Conservation (phyloP, 2,329 filamentous ascomycete genomes). For the Apiospora arundinis region DNA sequence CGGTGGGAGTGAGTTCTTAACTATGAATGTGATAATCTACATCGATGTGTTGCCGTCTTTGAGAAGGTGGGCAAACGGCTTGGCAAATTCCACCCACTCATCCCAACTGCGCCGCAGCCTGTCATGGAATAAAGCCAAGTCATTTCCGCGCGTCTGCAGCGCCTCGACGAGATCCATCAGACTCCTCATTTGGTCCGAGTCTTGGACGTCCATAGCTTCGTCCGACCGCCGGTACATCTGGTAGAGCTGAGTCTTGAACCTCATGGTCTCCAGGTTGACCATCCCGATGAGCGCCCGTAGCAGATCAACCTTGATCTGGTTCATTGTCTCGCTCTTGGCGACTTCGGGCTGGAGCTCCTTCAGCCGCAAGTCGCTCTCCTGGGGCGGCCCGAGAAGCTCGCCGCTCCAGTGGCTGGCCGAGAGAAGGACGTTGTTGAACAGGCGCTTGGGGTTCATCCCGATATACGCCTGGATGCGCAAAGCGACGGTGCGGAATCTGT, state of each 20-base stretch:
- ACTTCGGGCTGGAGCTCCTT: background rate
- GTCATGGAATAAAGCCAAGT: background rate
- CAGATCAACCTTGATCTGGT: background rate
- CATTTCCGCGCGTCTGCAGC: background rate
- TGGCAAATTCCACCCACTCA: background rate
- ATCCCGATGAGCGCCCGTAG: background rate
- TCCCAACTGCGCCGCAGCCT: background rate
- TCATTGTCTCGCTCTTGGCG: background rate
- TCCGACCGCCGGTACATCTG: background rate
- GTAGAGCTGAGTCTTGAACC: background rate
- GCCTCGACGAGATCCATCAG: background rate
- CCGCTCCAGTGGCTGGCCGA: background rate
- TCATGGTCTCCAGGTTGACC: background rate
- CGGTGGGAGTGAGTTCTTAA: too few relatives aligned
- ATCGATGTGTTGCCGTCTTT: too few relatives aligned
- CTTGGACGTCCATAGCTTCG: background rate
- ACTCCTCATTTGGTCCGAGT: background rate
- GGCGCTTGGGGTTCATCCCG: background rate
- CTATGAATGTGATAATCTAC: too few relatives aligned
- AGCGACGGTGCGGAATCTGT: background rate
- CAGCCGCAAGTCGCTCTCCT: background rate
- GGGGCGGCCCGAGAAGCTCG: background rate
- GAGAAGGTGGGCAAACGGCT: background rate
- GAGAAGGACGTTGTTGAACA: background rate
- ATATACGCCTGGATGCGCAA: background rate